Conservation (phyloP, 2,329 filamentous ascomycete species). For the Colletotrichum shisoi region DNA sequence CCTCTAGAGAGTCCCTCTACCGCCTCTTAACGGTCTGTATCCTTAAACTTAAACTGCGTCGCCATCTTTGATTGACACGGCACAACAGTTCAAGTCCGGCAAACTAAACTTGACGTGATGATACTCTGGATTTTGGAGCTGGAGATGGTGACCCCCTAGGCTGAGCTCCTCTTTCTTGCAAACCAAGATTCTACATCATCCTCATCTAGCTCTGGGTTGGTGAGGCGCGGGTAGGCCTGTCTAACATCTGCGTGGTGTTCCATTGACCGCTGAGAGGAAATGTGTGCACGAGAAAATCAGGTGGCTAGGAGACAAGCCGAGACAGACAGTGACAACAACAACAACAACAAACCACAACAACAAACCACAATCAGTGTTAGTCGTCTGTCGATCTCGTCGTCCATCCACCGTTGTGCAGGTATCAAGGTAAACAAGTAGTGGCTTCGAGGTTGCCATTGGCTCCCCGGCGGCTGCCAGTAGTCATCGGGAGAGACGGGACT, state of each 20-base stretch:
- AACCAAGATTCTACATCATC: constrained; percentile 10
- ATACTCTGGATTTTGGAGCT: constrained; percentile 16
- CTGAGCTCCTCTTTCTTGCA: constrained; percentile 15
- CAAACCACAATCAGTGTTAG: constrained; percentile 15
- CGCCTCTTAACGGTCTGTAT: background rate
- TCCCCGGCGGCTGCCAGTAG: constrained; percentile 30
- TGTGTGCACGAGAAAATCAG: background rate
- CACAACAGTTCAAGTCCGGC: constrained; percentile 3
- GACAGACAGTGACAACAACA: constrained; percentile 3
- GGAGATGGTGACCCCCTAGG: constrained; percentile 28
- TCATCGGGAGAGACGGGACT: constrained; percentile 25
- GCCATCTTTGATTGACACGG: background rate
- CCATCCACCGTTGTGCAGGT: constrained; percentile 33
- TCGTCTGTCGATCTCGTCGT: constrained; percentile 29
- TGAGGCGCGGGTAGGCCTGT: background rate
- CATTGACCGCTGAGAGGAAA: constrained; percentile 12
- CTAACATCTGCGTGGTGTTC: background rate
- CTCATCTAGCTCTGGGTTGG: constrained; percentile 15
- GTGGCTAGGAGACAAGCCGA: constrained; percentile 37
- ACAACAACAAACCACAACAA: background rate
- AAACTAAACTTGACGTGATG: constrained; percentile 18
- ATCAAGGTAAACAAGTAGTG: constrained; percentile 25
- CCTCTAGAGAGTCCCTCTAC: background rate
- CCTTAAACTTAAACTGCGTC: background rate
- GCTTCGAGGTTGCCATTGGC: constrained; percentile 27